Base-by-base conservation (phyloP, 129 eudicot genomes). In the Pittosporum tobira region DNA sequence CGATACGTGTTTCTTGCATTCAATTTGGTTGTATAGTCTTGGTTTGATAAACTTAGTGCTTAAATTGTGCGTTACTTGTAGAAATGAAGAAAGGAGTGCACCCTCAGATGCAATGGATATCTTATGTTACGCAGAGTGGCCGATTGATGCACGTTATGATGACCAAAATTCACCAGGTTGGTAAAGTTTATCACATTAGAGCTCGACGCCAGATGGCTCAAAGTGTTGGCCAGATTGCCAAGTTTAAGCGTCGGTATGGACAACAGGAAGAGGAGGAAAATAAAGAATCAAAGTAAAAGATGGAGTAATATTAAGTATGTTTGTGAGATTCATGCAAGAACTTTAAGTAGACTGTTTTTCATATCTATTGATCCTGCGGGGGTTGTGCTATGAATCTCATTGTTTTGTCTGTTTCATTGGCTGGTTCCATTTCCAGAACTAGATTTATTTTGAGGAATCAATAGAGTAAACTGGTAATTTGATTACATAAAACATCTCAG, bases 41-140 rank as follows among this genome's bases (percentile, higher is more conserved):
- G 11, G 7, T 34, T 34, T 9, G 7, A 34, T 2, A 34, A 6
- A 6, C 10, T 2, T 34, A 6, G 40, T 34, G 2, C 14, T 23
- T 42, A 24, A 16, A 55, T 24, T 57, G 37, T 36, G 59, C 30
- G 9, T 38, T 40, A 14, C 46, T 21, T 65, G 65, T 57, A 62
- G 71, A 85, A 63, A 93, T 93, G 99, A 93, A 87, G 99, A 93
- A 93, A 84, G 99, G 99, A 28, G 71, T 93, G 66, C 99, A 93
- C 64, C 99, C 99, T 65, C 99, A 93, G 75, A 63, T 84, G 95
- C 99, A 93, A 73, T 93, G 99, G 99, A 81, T 87, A 77, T 87
- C 94, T 5, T 93, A 83, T 48, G 94, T 87, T 60, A 84, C 99
- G 24, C 99, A 84, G 67, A 87, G 85, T 69, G 99, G 99, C 20